phyloP scores from a whole-genome alignment of 441 rosid species.

The Mallotus japonicus region DNA sequence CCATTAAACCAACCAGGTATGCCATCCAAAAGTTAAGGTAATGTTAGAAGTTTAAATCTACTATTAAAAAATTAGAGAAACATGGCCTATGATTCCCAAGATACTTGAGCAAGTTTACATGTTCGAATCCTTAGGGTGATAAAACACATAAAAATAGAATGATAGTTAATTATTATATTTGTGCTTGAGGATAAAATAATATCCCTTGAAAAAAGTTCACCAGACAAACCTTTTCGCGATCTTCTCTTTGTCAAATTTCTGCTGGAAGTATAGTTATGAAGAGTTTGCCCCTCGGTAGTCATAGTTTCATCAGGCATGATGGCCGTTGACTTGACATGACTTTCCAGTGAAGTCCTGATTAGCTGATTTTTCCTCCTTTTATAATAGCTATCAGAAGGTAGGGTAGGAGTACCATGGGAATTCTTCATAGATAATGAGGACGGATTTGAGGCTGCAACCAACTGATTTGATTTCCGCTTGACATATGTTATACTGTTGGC shows the following conservation, averaged over 20 bases:
- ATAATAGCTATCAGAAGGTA: slow-evolving; percentile 63
- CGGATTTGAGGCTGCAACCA: slow-evolving; percentile 67
- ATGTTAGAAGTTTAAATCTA: not conserved
- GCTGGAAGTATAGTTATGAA: slow-evolving; percentile 39
- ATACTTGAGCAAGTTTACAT: not conserved
- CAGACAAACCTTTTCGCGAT: slow-evolving; percentile 41
- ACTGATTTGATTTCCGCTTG: slow-evolving; percentile 79
- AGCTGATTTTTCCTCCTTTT: slow-evolving; percentile 87
- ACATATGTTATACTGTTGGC: slow-evolving; percentile 55
- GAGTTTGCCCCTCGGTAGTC: slow-evolving; percentile 37
- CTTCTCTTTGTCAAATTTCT: slow-evolving; percentile 41
- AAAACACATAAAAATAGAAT: not conserved
- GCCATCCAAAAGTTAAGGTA: not conserved
- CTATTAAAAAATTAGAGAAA: not conserved
- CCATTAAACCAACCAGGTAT: not conserved
- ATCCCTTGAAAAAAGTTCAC: not conserved
- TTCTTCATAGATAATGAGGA: slow-evolving; percentile 28
- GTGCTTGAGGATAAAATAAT: not conserved
- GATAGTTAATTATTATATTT: not conserved
- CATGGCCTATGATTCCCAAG: not conserved
- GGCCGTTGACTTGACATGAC: slow-evolving; percentile 31
- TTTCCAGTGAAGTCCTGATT: slow-evolving; percentile 59
- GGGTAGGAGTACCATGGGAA: slow-evolving; percentile 37
- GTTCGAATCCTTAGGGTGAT: not conserved
- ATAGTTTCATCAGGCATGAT: slow-evolving; percentile 34